Evolutionary conservation across 495 filamentous ascomycete species (phyloP), one percentile per base, ranked within the genome.

Genomic region (Hypoxylon perforatum): DNA sequence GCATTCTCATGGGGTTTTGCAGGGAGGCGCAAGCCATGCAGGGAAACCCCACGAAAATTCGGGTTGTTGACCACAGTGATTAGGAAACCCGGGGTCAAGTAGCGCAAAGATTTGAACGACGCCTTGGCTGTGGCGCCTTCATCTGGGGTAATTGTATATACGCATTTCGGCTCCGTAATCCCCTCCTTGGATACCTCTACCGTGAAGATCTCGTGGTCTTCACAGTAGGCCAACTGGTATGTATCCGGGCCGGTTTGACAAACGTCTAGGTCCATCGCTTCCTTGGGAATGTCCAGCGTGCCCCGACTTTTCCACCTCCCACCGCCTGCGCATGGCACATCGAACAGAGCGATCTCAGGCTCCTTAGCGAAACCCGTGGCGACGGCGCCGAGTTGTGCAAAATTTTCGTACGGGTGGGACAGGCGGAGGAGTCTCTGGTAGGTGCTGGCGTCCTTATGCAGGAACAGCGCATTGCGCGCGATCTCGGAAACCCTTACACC

Each of bases 251-350:
- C 81, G 12, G 80, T 82, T 63, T 87, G 86, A 18, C 86, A 79
- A 30, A 96, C 85, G 73, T 96, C 93, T 46, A 96, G 67, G 78
- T 97, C 95, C 74, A 87, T 89, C 19, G 89, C 91, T 78, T 97
- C 93, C 68, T 88, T 83, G 8, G 75, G 77, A 33, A 90, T 80
- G n/a, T 86, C 80, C 45, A 97, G 85, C 44, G 87, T 85, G 10
- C 87, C 87, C 67, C 89, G 84, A 12, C 90, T 76, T 72, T 89
- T 88, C n/a, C 86, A 80, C 30, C 83, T 75, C 41, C 75, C 73
- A 17, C 85, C 85, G 12, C 79, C 81, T 28, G 81, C 73, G 22
- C 81, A 74, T 35, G 85, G 86, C n/a, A 87, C 86, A 74, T 86
- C 81, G 76, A 97, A 93, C 53, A 97, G 75, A 35, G 92, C 89